These are phyloP conservation scores for Pyricularia pennisetigena DNA, from an alignment of 2,329 filamentous ascomycete genomes.

Conservation along the genomic window DNA sequence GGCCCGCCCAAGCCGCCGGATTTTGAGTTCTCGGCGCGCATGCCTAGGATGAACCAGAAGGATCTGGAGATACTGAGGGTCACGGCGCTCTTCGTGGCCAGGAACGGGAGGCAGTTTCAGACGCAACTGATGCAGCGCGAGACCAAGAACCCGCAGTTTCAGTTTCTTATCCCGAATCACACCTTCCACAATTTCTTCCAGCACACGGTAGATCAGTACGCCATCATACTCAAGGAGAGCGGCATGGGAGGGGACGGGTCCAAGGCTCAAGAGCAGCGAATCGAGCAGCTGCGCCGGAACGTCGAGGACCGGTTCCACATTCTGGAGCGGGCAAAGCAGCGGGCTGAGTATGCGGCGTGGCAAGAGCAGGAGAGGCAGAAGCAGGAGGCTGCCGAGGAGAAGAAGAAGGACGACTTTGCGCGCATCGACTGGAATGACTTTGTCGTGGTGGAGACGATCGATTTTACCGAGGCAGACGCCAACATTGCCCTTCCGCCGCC, in stretches of 20 bases:
- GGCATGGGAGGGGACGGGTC: conserved; percentile 57
- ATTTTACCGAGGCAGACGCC: conserved; percentile 85
- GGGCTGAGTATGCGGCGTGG: conserved; percentile 79
- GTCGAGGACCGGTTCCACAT: conserved; percentile 71
- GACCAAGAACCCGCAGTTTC: conserved; percentile 85
- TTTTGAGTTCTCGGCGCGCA: conserved; percentile 88
- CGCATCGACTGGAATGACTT: conserved; percentile 99
- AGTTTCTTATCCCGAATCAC: conserved; percentile 91
- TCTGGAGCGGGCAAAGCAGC: conserved; percentile 69
- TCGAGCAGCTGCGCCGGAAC: conserved; percentile 65
- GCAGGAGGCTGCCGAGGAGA: conserved; percentile 76
- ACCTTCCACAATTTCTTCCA: conserved; percentile 95
- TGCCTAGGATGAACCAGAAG: conserved; percentile 94
- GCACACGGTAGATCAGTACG: conserved; percentile 86
- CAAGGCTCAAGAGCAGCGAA: conserved; percentile 61
- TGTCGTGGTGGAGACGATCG: conserved; percentile 86
- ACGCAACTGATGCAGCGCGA: conserved; percentile 83
- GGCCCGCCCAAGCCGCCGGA: conserved; percentile 78
- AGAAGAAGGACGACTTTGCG: conserved; percentile 65
- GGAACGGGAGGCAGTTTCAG: conserved; percentile 87
- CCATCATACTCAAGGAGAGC: conserved; percentile 60
- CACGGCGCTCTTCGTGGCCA: conserved; percentile 85
- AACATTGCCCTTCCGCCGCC: conserved; percentile 78
- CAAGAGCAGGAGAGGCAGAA: conserved; percentile 79
- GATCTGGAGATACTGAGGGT: conserved; percentile 68